phyloP scores from a whole-genome alignment of 1,284 basidiomycete genomes.

The Cutaneotrichosporon cyanovorans region DNA sequence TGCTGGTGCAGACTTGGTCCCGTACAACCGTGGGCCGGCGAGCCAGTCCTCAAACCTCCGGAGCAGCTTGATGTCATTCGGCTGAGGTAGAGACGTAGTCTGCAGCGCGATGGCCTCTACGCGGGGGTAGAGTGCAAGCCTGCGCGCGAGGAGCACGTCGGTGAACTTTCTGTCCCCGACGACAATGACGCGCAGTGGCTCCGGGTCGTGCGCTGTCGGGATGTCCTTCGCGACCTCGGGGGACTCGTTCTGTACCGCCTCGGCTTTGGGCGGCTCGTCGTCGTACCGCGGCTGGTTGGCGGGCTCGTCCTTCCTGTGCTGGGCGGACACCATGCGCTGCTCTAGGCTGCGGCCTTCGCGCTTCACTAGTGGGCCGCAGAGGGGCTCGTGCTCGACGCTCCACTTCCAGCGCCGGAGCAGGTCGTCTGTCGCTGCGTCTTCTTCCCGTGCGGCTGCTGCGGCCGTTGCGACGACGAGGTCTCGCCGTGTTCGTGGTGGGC shows the following conservation, averaged over 20 bases:
- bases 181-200: slow-evolving; percentile 56
- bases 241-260: not conserved
- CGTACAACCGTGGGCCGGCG: slow-evolving; percentile 13
- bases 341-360: slow-evolving; percentile 4
- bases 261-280: not conserved
- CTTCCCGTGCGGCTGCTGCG: slow-evolving; percentile 13
- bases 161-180: slow-evolving; percentile 89
- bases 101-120: slow-evolving; percentile 20
- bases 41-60: slow-evolving; percentile 39
- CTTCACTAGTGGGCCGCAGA: slow-evolving; percentile 21
- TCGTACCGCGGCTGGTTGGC: not conserved
- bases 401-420: slow-evolving; percentile 23
- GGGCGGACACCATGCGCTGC: slow-evolving; percentile 12
- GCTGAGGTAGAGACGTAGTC: slow-evolving; percentile 37
- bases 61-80: slow-evolving; percentile 34
- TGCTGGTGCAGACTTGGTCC: not conserved
- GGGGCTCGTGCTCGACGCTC: slow-evolving; percentile 26
- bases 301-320: slow-evolving; percentile 1
- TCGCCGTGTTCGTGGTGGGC: slow-evolving; percentile 14
- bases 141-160: slow-evolving; percentile 77
- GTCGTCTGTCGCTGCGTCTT: slow-evolving; percentile 23
- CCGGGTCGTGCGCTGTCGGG: not conserved
- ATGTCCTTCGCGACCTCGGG: slow-evolving; percentile 26
- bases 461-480: not conserved
- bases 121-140: slow-evolving; percentile 45